Conservation (phyloP, 352 stramenopile genomes). For the Phytophthora brassicae region DNA sequence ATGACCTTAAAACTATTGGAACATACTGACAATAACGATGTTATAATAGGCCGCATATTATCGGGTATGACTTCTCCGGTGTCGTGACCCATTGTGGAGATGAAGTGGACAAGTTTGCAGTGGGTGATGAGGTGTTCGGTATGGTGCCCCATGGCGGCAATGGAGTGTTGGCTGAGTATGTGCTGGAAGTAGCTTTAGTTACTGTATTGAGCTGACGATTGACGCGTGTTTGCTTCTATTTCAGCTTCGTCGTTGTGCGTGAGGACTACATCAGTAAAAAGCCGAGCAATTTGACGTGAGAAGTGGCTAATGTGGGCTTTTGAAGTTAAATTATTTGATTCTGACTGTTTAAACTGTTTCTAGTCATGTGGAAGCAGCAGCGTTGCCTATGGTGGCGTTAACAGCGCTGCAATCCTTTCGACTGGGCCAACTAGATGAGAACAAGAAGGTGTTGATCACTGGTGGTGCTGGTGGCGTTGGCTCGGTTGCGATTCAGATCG, state of each 20-base stretch:
- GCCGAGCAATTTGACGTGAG: constrained; percentile 61
- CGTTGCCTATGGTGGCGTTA: constrained; percentile 57
- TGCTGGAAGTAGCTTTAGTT: background rate
- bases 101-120: constrained; percentile 54
- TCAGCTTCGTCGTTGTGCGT: constrained; percentile 50
- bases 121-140: constrained; percentile 70
- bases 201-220: background rate
- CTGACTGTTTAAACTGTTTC: background rate
- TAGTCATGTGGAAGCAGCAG: constrained; percentile 69
- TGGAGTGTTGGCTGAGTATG: constrained; percentile 70
- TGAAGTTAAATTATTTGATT: background rate
- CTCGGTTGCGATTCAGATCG: constrained; percentile 73
- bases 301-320: background rate
- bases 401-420: constrained; percentile 60
- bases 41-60: constrained; percentile 59
- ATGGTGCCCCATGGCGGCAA: constrained; percentile 70
- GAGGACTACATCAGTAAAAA: constrained; percentile 73
- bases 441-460: constrained; percentile 77
- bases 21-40: background rate
- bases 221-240: too few relatives aligned
- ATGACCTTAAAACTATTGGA: too few relatives aligned
- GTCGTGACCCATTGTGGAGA: constrained; percentile 56
- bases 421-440: constrained; percentile 45
- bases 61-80: constrained; percentile 75
- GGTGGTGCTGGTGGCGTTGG: constrained; percentile 71